Percentiles rank a stretch among this genome's conserved stretches.
Evolutionary conservation across 148 eudicot species (phyloP).

Genomic region (Linanthus parryae): DNA sequence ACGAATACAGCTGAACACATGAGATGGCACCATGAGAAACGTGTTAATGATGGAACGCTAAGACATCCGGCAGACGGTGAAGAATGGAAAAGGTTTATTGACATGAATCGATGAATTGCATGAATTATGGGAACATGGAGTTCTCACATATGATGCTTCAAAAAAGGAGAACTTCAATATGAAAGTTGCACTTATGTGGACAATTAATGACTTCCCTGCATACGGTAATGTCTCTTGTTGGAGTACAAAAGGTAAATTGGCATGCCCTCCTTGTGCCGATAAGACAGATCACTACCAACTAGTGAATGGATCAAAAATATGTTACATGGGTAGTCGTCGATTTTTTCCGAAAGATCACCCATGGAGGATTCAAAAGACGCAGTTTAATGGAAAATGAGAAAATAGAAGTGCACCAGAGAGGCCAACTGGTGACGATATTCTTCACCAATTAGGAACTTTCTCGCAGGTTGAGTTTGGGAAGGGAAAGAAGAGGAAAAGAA

Average conservation of each 20-base stretch:
- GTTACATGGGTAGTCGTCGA: no score
- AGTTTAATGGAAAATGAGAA: no score
- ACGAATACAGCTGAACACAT: neutral
- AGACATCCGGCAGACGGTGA: slow-evolving; percentile 1
- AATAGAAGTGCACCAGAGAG: no score
- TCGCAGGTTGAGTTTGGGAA: no score
- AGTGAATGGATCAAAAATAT: no score
- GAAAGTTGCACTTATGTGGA: neutral
- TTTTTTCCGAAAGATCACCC: no score
- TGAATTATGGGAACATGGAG: neutral
- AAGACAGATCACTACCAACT: no score
- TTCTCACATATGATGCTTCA: neutral
- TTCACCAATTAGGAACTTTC: no score
- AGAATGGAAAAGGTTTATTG: no score
- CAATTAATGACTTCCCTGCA: neutral
- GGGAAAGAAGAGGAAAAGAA: no score
- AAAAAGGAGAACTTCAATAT: neutral
- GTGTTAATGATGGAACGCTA: neutral
- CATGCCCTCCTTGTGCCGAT: neutral
- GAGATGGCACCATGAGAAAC: neutral
- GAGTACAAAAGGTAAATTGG: neutral
- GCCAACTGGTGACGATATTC: no score
- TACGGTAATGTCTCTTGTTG: neutral
- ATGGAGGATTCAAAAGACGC: no score
- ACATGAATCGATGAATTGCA: neutral